Evolutionary conservation across 306 rosid species (phyloP).

Genomic region (Quercus variabilis): DNA sequence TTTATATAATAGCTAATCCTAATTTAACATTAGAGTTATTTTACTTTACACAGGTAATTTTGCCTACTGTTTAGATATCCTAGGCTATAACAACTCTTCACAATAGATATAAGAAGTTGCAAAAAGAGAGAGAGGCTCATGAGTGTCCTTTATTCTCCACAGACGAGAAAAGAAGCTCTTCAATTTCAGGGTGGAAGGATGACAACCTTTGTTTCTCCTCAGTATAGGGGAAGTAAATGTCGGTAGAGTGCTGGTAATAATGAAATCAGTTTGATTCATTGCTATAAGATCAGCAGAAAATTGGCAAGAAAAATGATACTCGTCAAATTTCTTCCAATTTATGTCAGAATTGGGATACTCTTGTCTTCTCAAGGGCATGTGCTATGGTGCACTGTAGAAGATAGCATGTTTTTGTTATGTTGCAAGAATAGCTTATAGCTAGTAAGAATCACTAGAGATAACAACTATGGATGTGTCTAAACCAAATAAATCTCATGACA

Average conservation of each 20-base stretch:
- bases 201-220: too few species aligned
- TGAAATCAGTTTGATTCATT: conserved; percentile 97
- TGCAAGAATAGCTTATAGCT: neutral
- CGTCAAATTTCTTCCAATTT: conserved; percentile 89
- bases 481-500: neutral
- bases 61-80: too few species aligned
- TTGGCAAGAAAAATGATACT: conserved; percentile 93
- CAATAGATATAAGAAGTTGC: too few species aligned
- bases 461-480: neutral
- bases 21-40: too few species aligned
- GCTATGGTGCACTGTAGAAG: conserved; percentile 86
- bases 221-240: too few species aligned
- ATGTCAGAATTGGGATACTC: conserved; percentile 91
- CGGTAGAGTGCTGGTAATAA: conserved; percentile 78
- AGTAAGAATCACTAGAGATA: neutral
- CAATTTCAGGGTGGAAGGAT: too few species aligned
- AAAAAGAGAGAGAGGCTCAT: too few species aligned
- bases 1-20: too few species aligned
- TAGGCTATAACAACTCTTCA: too few species aligned
- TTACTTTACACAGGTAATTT: too few species aligned
- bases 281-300: conserved; percentile 98
- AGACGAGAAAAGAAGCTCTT: too few species aligned
- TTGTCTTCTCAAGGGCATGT: conserved; percentile 97
- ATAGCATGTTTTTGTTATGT: neutral
- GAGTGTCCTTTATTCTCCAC: too few species aligned